Conservation (phyloP, 805 yeast genomes). For the Candida andamanensis region DNA sequence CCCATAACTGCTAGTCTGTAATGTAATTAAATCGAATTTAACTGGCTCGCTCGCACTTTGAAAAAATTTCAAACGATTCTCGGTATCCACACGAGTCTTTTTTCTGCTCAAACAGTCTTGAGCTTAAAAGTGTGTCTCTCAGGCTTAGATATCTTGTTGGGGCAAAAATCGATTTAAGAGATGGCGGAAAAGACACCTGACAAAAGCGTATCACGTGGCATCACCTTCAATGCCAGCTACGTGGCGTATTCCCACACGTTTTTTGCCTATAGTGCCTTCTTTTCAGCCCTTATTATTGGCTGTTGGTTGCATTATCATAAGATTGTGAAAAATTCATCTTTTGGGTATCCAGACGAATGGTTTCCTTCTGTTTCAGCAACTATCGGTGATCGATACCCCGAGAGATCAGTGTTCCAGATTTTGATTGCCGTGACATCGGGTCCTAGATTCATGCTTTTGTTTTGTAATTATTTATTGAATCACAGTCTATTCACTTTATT, state of each 20-base stretch:
- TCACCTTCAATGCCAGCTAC: conserved; percentile 52
- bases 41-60: too few relatives aligned
- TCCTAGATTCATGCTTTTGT: conserved; percentile 70
- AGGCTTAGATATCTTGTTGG: too few relatives aligned
- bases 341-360: conserved; percentile 97
- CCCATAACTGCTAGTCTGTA: too few relatives aligned
- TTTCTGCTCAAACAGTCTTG: too few relatives aligned
- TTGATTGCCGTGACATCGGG: conserved; percentile 91
- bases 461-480: conserved; percentile 45
- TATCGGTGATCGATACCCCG: conserved; percentile 96
- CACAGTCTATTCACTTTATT: conserved; percentile 21
- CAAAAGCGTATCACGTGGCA: neutral
- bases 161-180: too few relatives aligned
- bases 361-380: conserved; percentile 96
- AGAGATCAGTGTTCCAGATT: conserved; percentile 85
- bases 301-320: conserved; percentile 75
- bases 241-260: conserved; percentile 70
- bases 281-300: conserved; percentile 72
- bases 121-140: too few relatives aligned
- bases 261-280: conserved; percentile 69
- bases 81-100: too few relatives aligned
- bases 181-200: neutral
- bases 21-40: too few relatives aligned
- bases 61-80: too few relatives aligned
- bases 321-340: conserved; percentile 81